Conservation (phyloP, 2,329 filamentous ascomycete genomes). For the Xylaria sp. region DNA sequence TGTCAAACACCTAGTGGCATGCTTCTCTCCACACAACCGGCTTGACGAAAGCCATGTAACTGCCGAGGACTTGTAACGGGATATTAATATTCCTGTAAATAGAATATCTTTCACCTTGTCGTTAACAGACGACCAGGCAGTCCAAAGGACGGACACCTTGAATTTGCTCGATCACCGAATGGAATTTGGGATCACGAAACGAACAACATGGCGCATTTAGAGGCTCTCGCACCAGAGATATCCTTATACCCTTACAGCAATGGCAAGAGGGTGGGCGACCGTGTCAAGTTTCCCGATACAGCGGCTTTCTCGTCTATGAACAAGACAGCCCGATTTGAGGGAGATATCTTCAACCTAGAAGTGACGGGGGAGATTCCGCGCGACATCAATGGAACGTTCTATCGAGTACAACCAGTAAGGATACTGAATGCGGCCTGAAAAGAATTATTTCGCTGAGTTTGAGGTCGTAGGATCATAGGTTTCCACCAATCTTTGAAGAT, state of each 20-base stretch:
- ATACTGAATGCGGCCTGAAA: background rate
- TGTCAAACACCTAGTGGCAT: background rate
- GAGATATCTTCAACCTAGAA: slow-evolving; percentile 56
- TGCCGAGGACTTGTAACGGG: slow-evolving; percentile 30
- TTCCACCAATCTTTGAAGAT: slow-evolving; percentile 65
- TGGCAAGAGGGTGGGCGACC: slow-evolving; percentile 44
- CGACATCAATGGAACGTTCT: slow-evolving; percentile 61
- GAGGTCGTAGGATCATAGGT: slow-evolving; percentile 56
- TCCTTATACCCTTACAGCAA: slow-evolving; percentile 49
- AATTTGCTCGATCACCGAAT: slow-evolving; percentile 1
- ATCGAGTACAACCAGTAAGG: slow-evolving; percentile 59
- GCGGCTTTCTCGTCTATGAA: slow-evolving; percentile 53
- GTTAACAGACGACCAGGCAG: background rate
- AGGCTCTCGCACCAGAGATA: slow-evolving; percentile 50
- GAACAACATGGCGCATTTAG: slow-evolving; percentile 52
- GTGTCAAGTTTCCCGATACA: slow-evolving; percentile 51
- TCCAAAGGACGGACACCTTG: background rate
- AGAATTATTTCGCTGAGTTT: slow-evolving; percentile 1
- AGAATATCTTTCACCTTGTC: background rate
- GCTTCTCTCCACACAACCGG: background rate
- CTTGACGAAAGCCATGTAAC: slow-evolving; percentile 19
- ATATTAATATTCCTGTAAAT: slow-evolving; percentile 13
- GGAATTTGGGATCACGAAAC: background rate
- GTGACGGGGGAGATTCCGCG: slow-evolving; percentile 56
- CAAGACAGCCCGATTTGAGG: slow-evolving; percentile 54